These are phyloP conservation scores for Sporisorium reilianum DNA, from an alignment of 1,284 basidiomycete species.

Conservation along the genomic window DNA sequence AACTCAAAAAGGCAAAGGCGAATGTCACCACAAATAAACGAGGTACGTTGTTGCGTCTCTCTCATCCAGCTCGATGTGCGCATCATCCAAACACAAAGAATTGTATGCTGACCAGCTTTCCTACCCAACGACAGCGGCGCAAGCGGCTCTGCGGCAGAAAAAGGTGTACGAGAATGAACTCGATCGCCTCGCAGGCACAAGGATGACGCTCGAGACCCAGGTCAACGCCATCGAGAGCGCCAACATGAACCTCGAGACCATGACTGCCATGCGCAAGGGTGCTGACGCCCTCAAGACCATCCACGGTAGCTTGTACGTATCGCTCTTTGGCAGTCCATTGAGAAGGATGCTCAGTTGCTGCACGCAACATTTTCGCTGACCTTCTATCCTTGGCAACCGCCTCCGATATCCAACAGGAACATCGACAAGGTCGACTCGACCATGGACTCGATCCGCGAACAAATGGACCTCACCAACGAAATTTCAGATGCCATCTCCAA, in stretches of 20 bases:
- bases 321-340: not conserved
- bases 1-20: conserved; percentile 87
- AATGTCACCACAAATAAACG: conserved; percentile 95
- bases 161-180: conserved; percentile 90
- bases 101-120: not conserved
- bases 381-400: not conserved
- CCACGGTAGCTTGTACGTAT: conserved; percentile 78
- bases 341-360: not conserved
- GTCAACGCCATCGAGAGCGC: conserved; percentile 96
- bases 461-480: conserved; percentile 93
- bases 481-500: conserved; percentile 94
- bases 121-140: conserved; percentile 49
- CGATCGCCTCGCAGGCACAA: conserved; percentile 85
- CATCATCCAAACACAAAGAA: no score
- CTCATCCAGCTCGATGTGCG: not conserved
- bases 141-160: conserved; percentile 91
- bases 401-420: conserved; percentile 67
- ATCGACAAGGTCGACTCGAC: conserved; percentile 91
- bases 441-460: conserved; percentile 90
- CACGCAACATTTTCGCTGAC: not conserved
- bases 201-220: conserved; percentile 94
- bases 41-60: conserved; percentile 79
- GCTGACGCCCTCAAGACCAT: conserved; percentile 90
- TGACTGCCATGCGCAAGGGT: conserved; percentile 97
- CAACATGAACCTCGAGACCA: conserved; percentile 97